Conservation (phyloP, 179 eudicot genomes). For the Spinacia oleracea region DNA sequence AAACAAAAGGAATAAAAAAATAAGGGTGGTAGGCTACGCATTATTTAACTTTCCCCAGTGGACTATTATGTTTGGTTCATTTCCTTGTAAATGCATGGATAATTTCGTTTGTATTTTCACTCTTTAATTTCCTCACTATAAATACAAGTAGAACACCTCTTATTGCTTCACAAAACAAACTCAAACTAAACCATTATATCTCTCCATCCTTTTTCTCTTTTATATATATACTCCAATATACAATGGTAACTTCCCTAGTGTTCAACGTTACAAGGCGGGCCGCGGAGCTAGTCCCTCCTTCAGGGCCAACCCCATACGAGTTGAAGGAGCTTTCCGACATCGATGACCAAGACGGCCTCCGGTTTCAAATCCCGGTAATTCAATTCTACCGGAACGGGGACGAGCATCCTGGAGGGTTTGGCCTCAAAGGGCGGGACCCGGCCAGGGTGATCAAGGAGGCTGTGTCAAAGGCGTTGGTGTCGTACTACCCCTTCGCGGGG, state of each 20-base stretch:
- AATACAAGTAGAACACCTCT: background rate
- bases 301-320: constrained; percentile 32
- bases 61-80: background rate
- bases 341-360: constrained; percentile 39
- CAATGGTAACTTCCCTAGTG: background rate
- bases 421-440: constrained; percentile 22
- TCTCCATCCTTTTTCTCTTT: background rate
- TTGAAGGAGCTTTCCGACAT: constrained; percentile 38
- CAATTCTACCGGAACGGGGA: constrained; percentile 21
- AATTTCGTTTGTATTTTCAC: background rate
- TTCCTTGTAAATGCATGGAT: background rate
- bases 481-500: constrained; percentile 43
- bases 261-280: constrained; percentile 25
- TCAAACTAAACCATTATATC: background rate
- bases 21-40: background rate
- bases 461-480: constrained; percentile 38
- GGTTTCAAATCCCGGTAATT: constrained; percentile 35
- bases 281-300: constrained; percentile 29
- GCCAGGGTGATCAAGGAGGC: constrained; percentile 40
- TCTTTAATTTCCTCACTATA: background rate
- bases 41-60: too few relatives aligned
- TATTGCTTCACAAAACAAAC: background rate
- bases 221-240: too few relatives aligned
- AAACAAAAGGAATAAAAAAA: background rate
- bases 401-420: background rate